phyloP scores from a whole-genome alignment of 805 yeast species.

The Barnettozyma salicaria region DNA sequence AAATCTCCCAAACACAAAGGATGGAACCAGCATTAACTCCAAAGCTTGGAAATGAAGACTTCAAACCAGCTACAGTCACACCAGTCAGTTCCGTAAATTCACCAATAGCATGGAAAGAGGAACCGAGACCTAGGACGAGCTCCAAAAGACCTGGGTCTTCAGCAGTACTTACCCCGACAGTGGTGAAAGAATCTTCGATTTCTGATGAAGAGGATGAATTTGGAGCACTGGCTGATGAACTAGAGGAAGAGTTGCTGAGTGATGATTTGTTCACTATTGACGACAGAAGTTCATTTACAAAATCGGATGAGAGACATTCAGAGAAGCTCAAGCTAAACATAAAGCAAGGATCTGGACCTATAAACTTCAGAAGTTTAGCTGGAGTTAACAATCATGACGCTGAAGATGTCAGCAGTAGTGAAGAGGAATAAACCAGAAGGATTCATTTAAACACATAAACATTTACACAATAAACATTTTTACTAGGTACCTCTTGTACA shows the following conservation, averaged over 20 bases:
- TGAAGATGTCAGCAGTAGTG: conserved; percentile 24
- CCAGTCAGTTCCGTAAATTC: background rate
- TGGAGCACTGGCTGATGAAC: conserved; percentile 21
- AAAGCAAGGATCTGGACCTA: conserved; percentile 15
- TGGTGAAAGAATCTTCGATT: too few species aligned
- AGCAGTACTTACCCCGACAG: too few species aligned
- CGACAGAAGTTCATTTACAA: too few species aligned
- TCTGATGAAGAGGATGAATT: conserved; percentile 23
- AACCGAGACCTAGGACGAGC: too few species aligned
- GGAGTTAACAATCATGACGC: conserved; percentile 17
- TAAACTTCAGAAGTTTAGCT: conserved; percentile 23
- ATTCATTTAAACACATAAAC: too few species aligned
- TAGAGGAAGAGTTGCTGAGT: conserved; percentile 19
- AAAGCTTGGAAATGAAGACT: background rate
- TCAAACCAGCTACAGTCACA: background rate
- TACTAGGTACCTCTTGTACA: background rate
- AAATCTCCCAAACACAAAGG: too few species aligned
- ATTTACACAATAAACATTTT: too few species aligned
- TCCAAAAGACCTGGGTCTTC: too few species aligned
- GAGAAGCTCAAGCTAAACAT: too few species aligned
- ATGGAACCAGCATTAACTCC: conserved; percentile 12
- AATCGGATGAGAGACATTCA: too few species aligned
- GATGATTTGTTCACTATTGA: conserved; percentile 13
- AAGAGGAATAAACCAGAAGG: conserved; percentile 22
- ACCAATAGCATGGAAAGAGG: background rate